A percentile compares a stretch with the other conserved stretches of the same genome.
phyloP scores from a whole-genome alignment of 805 yeast species.

The Wickerhamomyces sydowiorum region DNA sequence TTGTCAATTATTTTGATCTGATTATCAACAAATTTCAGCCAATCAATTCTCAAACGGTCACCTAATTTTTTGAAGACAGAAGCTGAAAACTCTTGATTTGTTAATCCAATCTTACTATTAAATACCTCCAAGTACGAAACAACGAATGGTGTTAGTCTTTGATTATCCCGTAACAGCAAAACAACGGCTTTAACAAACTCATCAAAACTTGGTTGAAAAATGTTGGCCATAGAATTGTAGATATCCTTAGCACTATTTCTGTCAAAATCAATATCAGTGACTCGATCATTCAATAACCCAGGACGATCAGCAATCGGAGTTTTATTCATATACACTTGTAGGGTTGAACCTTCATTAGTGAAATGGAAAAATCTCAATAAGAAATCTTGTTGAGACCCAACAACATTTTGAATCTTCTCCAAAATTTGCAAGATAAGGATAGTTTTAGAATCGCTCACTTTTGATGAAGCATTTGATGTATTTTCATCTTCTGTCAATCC shows the following conservation, averaged over 20 bases:
- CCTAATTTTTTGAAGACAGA: conserved; percentile 43
- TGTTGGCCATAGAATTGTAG: conserved; percentile 35
- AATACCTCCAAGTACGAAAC: conserved; percentile 36
- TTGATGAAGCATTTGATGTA: conserved; percentile 4
- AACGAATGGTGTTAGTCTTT: conserved; percentile 37
- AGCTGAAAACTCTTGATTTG: conserved; percentile 61
- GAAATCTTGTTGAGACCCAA: conserved; percentile 33
- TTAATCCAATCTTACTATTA: conserved; percentile 31
- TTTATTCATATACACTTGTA: conserved; percentile 24
- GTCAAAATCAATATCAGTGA: conserved; percentile 37
- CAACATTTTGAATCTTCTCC: conserved; percentile 30
- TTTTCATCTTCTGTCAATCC: conserved; percentile 10
- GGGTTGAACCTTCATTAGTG: conserved; percentile 26
- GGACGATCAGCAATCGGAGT: conserved; percentile 28
- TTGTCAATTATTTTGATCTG: conserved; percentile 44
- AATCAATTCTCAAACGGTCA: conserved; percentile 45
- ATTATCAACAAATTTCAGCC: conserved; percentile 55
- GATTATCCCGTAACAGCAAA: conserved; percentile 29
- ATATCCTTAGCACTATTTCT: conserved; percentile 42
- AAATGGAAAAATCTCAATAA: conserved; percentile 37
- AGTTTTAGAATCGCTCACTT: conserved; percentile 1
- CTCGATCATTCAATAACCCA: conserved; percentile 23
- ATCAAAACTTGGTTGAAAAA: conserved; percentile 36
- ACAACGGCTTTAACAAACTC: conserved; percentile 26
- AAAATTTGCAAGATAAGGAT: conserved; percentile 12